These are phyloP conservation scores for Vanilla planifolia DNA, from an alignment of 106 monocot species.

Conservation along the genomic window DNA sequence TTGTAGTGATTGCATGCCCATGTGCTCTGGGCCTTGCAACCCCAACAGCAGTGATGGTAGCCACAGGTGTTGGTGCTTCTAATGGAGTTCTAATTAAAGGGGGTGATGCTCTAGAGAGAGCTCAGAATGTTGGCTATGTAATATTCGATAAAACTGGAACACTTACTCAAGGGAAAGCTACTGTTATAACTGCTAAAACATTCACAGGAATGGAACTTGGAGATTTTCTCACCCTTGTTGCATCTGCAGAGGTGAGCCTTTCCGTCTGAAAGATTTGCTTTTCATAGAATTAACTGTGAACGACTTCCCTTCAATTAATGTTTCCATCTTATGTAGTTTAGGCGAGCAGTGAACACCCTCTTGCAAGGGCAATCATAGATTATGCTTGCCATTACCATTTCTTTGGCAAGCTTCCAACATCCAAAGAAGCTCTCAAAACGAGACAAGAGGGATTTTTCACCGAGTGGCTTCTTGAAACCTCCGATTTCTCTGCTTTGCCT, in stretches of 20 bases:
- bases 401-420: conserved; percentile 38
- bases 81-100: conserved; percentile 95
- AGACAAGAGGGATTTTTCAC: conserved; percentile 49
- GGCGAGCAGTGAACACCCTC: conserved; percentile 96
- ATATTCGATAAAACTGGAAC: conserved; percentile 98
- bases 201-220: conserved; percentile 67
- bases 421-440: conserved; percentile 23
- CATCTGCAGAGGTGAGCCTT: conserved; percentile 83
- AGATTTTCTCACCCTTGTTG: conserved; percentile 75
- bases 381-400: conserved; percentile 84
- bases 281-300: no score
- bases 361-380: conserved; percentile 83
- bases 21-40: conserved; percentile 98
- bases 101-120: conserved; percentile 94
- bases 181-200: conserved; percentile 54
- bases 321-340: conserved; percentile 37
- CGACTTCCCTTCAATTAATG: neutral
- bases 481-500: conserved; percentile 78
- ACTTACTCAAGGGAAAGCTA: conserved; percentile 85
- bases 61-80: conserved; percentile 89
- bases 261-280: neutral
- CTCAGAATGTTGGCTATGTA: conserved; percentile 61
- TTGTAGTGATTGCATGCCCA: conserved; percentile 95
- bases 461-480: conserved; percentile 74
- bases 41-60: conserved; percentile 99